Evolutionary conservation across 768 basidiomycete species (phyloP), one percentile per base, ranked within the genome.

Genomic region (Kwoniella dejecticola): DNA sequence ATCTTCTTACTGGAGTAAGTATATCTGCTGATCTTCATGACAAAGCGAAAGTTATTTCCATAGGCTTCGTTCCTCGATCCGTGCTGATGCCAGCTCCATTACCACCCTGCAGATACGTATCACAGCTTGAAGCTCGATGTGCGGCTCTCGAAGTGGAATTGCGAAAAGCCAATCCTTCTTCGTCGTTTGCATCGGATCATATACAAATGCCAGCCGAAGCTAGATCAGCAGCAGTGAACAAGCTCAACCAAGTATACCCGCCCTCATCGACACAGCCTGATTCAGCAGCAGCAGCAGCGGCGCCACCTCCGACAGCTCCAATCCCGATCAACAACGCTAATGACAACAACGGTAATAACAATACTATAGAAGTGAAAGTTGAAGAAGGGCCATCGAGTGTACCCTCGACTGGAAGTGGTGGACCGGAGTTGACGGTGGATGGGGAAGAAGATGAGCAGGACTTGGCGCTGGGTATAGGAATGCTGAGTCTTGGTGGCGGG

Each of bases 1-100:
- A 50, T 71, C n/a, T 71, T 71, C 50, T 52, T 71, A 11, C 55
- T 71, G 1, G 70, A 71, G 70, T 71, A 31, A 64, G 67, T 63
- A 12, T 6, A 12, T n/a, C n/a, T n/a, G n/a, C n/a, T n/a, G n/a
- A n/a, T n/a, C n/a, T n/a, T n/a, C n/a, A n/a, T n/a, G n/a, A n/a
- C n/a, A n/a, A n/a, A n/a, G n/a, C n/a, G n/a, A n/a, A n/a, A n/a
- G n/a, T n/a, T n/a, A n/a, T n/a, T n/a, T n/a, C n/a, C n/a, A n/a
- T n/a, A n/a, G n/a, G n/a, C n/a, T n/a, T n/a, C n/a, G n/a, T n/a
- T n/a, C n/a, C n/a, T n/a, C n/a, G n/a, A n/a, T n/a, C n/a, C n/a
- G n/a, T n/a, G n/a, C n/a, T n/a, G n/a, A n/a, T n/a, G n/a, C n/a
- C n/a, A n/a, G n/a, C n/a, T 47, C 23, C 19, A 13, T 31, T 49